Conservation (phyloP, 352 stramenopile species). For the Aphanomyces cochlioides region DNA sequence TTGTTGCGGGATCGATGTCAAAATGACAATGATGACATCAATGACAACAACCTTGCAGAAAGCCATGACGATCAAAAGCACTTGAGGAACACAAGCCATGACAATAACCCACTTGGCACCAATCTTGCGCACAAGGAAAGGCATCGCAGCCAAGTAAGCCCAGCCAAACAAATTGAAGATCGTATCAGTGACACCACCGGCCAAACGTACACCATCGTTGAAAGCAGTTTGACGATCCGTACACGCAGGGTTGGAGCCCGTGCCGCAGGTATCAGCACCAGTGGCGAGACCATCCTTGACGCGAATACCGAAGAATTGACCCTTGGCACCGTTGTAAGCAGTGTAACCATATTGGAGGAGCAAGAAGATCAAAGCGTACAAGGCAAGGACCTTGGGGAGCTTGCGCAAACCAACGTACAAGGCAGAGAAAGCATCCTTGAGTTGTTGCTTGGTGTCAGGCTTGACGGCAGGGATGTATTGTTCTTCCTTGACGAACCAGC, state of each 20-base stretch:
- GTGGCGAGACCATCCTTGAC: constrained; percentile 49
- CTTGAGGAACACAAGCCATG: constrained; percentile 44
- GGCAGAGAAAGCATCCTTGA: constrained; percentile 40
- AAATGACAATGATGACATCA: constrained; percentile 46
- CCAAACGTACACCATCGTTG: constrained; percentile 54
- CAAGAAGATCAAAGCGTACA: constrained; percentile 58
- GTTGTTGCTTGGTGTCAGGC: constrained; percentile 29
- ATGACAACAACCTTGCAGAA: constrained; percentile 43
- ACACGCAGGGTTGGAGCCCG: neutral
- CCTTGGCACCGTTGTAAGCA: constrained; percentile 62
- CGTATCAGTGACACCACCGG: constrained; percentile 44
- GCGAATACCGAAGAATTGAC: constrained; percentile 58
- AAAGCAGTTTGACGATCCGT: constrained; percentile 37
- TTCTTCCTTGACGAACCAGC: constrained; percentile 51
- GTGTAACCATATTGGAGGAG: constrained; percentile 56
- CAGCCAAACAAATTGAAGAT: constrained; percentile 56
- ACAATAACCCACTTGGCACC: constrained; percentile 46
- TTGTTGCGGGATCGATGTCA: constrained; percentile 48
- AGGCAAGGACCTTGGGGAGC: constrained; percentile 39
- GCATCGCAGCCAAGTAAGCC: constrained; percentile 48
- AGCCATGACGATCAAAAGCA: constrained; percentile 51
- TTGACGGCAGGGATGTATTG: constrained; percentile 20
- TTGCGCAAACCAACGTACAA: constrained; percentile 47
- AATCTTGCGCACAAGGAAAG: constrained; percentile 43
- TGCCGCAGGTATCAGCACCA: constrained; percentile 43